Evolutionary conservation across 2,329 filamentous ascomycete species (phyloP).

Genomic region (Septoria petroselini): DNA sequence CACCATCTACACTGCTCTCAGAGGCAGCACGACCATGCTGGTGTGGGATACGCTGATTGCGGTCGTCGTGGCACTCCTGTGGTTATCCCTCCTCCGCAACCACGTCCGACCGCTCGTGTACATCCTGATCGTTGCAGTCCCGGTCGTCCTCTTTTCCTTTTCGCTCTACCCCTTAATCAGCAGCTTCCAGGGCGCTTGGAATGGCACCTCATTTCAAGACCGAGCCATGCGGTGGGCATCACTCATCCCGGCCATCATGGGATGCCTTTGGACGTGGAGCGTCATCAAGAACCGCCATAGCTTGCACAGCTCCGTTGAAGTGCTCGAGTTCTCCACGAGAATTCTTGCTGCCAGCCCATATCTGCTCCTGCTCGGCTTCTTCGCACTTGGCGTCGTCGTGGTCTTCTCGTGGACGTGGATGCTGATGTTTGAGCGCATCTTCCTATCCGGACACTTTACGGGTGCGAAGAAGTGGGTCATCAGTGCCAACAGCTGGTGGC

Average conservation of each 20-base stretch:
- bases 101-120: conserved; percentile 84
- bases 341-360: conserved; percentile 83
- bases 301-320: conserved; percentile 77
- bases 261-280: conserved; percentile 77
- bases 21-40: conserved; percentile 82
- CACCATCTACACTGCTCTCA: conserved; percentile 87
- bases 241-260: conserved; percentile 68
- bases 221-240: conserved; percentile 83
- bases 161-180: conserved; percentile 87
- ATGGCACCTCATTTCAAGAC: conserved; percentile 80
- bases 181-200: conserved; percentile 74
- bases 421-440: conserved; percentile 92
- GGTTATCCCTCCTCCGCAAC: conserved; percentile 82
- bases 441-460: conserved; percentile 79
- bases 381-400: conserved; percentile 70
- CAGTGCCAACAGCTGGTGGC: conserved; percentile 86
- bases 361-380: conserved; percentile 78
- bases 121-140: conserved; percentile 77
- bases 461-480: conserved; percentile 69
- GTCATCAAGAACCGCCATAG: conserved; percentile 76
- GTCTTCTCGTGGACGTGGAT: conserved; percentile 96
- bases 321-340: conserved; percentile 86
- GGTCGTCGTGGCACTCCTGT: conserved; percentile 79
- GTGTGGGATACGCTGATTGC: conserved; percentile 90
- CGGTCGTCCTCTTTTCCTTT: conserved; percentile 81